Percentiles rank a stretch among this genome's conserved stretches.
Conservation (phyloP, 371 early-diverging fungal species). For the Zychaea mexicana region DNA sequence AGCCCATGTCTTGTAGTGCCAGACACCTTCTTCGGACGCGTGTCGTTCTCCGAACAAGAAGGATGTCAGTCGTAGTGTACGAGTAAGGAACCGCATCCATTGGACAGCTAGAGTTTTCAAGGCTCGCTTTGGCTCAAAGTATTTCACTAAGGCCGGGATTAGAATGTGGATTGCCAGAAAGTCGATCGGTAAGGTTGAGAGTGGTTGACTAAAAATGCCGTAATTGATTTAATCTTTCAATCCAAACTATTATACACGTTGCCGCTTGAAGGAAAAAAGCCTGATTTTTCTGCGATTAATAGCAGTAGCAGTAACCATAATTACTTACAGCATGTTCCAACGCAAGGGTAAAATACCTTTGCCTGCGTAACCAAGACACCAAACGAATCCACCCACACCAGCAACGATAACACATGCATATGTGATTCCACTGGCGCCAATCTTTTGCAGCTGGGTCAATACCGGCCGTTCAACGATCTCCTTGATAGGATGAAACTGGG, state of each 20-base stretch:
- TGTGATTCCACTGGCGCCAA: slow-evolving; percentile 76
- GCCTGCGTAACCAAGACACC: slow-evolving; percentile 24
- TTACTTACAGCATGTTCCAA: slow-evolving; percentile 54
- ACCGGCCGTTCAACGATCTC: slow-evolving; percentile 85
- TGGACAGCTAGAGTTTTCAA: slow-evolving; percentile 44
- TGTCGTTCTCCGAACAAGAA: slow-evolving; percentile 78
- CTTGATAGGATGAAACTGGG: slow-evolving; percentile 88
- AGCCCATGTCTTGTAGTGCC: slow-evolving; percentile 40
- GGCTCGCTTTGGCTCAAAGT: slow-evolving; percentile 50
- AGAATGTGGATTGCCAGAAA: slow-evolving; percentile 71
- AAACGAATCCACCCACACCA: slow-evolving; percentile 64
- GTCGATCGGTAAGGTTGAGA: slow-evolving; percentile 67
- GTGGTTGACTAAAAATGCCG: too few relatives aligned
- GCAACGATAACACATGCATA: slow-evolving; percentile 73
- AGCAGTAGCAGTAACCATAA: not conserved
- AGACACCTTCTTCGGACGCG: slow-evolving; percentile 67
- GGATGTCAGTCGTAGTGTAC: slow-evolving; percentile 69
- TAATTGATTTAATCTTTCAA: too few relatives aligned
- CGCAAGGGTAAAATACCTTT: slow-evolving; percentile 52
- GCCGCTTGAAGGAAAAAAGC: too few relatives aligned
- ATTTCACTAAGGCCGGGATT: slow-evolving; percentile 60
- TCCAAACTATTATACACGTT: not conserved
- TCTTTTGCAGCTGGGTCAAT: slow-evolving; percentile 74
- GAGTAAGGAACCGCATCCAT: slow-evolving; percentile 69
- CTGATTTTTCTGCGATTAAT: not conserved